Base-by-base conservation (phyloP, 495 filamentous ascomycete species). In the Rhizodiscina lignyota region DNA sequence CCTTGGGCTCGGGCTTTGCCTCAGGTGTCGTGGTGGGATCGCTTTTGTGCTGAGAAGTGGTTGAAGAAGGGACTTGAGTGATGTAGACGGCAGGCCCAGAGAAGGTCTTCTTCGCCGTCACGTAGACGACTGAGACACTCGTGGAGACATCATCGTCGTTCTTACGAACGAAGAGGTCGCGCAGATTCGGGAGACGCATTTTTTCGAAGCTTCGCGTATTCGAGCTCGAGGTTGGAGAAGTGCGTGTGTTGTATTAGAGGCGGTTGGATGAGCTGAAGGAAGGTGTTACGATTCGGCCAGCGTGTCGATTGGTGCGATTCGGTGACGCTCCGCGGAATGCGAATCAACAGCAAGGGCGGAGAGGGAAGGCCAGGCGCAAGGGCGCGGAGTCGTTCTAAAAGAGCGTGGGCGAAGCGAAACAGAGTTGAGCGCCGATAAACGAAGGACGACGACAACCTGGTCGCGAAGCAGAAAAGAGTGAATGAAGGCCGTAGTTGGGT, bases 61-160 rank as follows among this genome's bases (percentile, higher is more conserved):
- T 16, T 27, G 18, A 17, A 40, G 23, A 35, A 47, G 26, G 38
- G 30, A 10, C 42, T 28, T 60, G 26, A 5, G 73, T 76, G 30
- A 60, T 53, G 39, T 66, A 74, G 27, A 71, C 72, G 30, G 51
- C 71, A 30, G 63, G 56, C 11, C 71, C 72, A 21, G 58, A 52
- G 33, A 74, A 77, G 16, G 69, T 74, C 21, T 60, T 46, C 4
- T 58, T 36, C 29, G 67, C 56, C 6, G 74, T 77, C 34, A 66
- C 50, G 48, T 72, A 71, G 10, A 76, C 64, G 22, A 66, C 60
- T 13, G 58, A 54, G 2, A 59, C 54, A n/a, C n/a, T 69, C 20
- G 44, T 37, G 36, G 38, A 43, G n/a, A n/a, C n/a, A n/a, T n/a
- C n/a, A n/a, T n/a, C n/a, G n/a, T n/a, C n/a, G n/a, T n/a, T n/a